Evolutionary conservation across 2,329 filamentous ascomycete genomes (phyloP).

Genomic region (Paraconiothyrium sp.): DNA sequence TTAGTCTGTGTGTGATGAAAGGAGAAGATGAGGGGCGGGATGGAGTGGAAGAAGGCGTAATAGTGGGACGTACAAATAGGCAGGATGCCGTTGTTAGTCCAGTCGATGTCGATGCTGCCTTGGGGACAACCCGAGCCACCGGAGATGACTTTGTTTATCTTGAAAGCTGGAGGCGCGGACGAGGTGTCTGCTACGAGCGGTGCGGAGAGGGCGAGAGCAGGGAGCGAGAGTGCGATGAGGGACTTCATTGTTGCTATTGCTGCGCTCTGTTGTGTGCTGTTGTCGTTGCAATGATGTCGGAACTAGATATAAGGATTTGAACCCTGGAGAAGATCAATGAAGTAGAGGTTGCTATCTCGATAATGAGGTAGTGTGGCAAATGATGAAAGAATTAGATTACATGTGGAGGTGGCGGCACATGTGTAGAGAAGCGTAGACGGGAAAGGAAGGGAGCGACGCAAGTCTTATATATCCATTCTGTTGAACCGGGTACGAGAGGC

Average conservation of each 20-base stretch:
- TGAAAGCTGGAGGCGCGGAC: constrained; percentile 39
- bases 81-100: constrained; percentile 40
- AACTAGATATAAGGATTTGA: constrained; percentile 9
- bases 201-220: constrained; percentile 35
- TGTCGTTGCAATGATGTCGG: background rate
- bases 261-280: constrained; percentile 2
- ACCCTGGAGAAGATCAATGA: constrained; percentile 6
- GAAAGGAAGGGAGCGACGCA: constrained; percentile 31
- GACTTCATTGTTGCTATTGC: constrained; percentile 35
- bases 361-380: constrained; percentile 3
- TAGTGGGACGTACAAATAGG: constrained; percentile 37
- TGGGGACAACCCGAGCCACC: constrained; percentile 49
- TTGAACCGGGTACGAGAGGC: constrained; percentile 35
- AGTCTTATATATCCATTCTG: constrained; percentile 32
- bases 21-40: background rate
- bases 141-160: constrained; percentile 40
- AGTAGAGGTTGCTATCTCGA: background rate
- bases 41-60: background rate
- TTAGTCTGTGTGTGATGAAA: constrained; percentile 2
- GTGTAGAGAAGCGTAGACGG: constrained; percentile 15
- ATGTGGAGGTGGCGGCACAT: constrained; percentile 14
- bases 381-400: constrained; percentile 9
- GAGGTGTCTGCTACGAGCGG: constrained; percentile 26
- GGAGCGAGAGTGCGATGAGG: constrained; percentile 32
- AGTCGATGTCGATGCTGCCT: constrained; percentile 46